Conservation (phyloP, 225 moss, liverwort and hornwort genomes). For the Physcomitrellopsis africana region DNA sequence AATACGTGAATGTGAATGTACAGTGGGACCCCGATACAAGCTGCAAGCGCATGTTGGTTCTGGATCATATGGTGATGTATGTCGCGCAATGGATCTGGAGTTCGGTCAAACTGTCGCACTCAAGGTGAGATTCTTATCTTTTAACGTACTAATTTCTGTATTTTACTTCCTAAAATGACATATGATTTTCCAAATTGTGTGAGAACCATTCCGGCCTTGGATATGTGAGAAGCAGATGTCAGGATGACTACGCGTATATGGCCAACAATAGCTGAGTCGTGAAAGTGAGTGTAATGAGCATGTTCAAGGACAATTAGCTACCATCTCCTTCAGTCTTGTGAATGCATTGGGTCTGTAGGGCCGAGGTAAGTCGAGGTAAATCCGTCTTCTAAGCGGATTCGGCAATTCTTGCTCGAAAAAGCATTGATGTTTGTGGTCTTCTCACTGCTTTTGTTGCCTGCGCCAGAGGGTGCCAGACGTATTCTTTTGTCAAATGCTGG, state of each 20-base stretch:
- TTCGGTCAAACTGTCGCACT: constrained; percentile 74
- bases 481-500: constrained; percentile 90
- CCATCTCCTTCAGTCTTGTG: background rate
- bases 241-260: background rate
- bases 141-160: background rate
- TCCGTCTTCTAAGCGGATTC: background rate
- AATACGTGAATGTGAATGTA: constrained; percentile 17
- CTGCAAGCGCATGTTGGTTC: constrained; percentile 87
- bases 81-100: constrained; percentile 78
- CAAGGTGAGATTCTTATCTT: constrained; percentile 54
- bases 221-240: background rate
- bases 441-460: constrained; percentile 3
- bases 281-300: constrained; percentile 15
- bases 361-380: background rate
- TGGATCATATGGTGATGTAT: constrained; percentile 95
- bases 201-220: background rate
- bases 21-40: constrained; percentile 81
- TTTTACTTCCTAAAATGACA: constrained; percentile 1
- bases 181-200: constrained; percentile 1
- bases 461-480: constrained; percentile 88
- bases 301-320: background rate
- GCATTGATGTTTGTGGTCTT: constrained; percentile 12
- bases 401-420: background rate
- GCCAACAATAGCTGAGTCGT: background rate
- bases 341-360: no score